Evolutionary conservation across 768 basidiomycete genomes (phyloP).

Genomic region (Mycena filopes): DNA sequence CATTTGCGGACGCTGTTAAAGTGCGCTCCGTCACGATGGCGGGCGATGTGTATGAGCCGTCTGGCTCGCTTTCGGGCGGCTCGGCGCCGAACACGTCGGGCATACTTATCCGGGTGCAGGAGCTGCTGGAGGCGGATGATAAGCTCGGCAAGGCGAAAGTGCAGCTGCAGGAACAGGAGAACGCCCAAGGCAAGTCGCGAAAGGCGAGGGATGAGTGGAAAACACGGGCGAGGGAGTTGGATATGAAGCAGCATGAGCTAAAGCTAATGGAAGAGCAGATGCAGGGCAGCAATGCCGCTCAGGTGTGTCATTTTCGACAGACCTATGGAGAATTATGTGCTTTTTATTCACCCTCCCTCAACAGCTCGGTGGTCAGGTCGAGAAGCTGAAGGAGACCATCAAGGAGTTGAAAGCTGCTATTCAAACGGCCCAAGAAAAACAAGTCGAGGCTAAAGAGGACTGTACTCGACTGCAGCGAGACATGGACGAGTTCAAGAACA

Average conservation of each 20-base stretch:
- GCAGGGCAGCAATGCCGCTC: constrained; percentile 87
- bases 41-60: constrained; percentile 97
- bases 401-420: constrained; percentile 65
- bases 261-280: constrained; percentile 85
- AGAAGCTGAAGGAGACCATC: constrained; percentile 73
- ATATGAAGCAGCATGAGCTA: constrained; percentile 92
- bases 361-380: constrained; percentile 86
- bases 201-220: constrained; percentile 72
- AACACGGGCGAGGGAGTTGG: constrained; percentile 70
- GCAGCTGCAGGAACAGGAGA: constrained; percentile 62
- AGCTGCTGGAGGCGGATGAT: constrained; percentile 75
- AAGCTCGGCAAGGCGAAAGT: constrained; percentile 61
- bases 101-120: constrained; percentile 84
- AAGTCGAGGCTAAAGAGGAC: constrained; percentile 80
- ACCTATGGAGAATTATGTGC: neutral
- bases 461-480: constrained; percentile 92
- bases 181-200: constrained; percentile 62
- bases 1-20: constrained; percentile 75
- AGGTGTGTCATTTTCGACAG: constrained; percentile 67
- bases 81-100: constrained; percentile 82
- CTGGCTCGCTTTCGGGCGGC: constrained; percentile 93
- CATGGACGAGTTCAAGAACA: constrained; percentile 98
- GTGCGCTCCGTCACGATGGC: constrained; percentile 92
- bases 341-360: neutral
- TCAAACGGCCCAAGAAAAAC: constrained; percentile 77